Evolutionary conservation across 2,329 filamentous ascomycete genomes (phyloP), one percentile per base, ranked within the genome.

Genomic region (Botryotinia globosa): DNA sequence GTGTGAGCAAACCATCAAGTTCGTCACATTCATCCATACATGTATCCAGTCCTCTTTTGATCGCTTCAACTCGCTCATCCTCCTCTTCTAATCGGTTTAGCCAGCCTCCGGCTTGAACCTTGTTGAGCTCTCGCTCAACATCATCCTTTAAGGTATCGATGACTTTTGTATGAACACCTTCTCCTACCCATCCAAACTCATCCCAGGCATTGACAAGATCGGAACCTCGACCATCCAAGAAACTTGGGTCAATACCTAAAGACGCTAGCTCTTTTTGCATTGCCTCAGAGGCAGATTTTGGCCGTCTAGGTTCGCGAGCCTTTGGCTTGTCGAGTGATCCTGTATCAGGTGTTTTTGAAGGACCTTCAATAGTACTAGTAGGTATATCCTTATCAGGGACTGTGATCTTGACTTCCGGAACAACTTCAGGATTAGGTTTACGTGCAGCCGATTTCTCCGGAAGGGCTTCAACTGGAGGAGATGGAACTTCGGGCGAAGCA

Each of bases 21-120:
- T 98, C 95, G 78, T 99, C 97, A 79, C 96, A 98, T 83, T 99
- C 96, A 32, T 91, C 88, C 78, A 99, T 94, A n/a, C 94, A 92
- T 75, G 91, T 87, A 80, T 99, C 95, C 71, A 99, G 91, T 71
- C 97, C 90, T 73, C 85, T 88, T 78, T 95, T 94, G 77, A 99
- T 93, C 39, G 92, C 92, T 73, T 94, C 91, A 2, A 98, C 92
- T 73, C 95, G 89, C 74, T 96, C 94, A 80, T 98, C 95, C 78
- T 97, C 94, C 76, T 96, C 92, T 76, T 95, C 85, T 76, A 91
- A 87, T 74, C 95, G 91, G 68, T 92, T 91, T 65, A 98, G 86
- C 94, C 95, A 98, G 74, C 93, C 94, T 72, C 94, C 95, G 67
- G 94, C 94, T 83, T 98, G 95, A 3, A 95, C 92, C 77, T 94